phyloP scores from a whole-genome alignment of 169 alveolate genomes.

The Plasmodium relictum region DNA sequence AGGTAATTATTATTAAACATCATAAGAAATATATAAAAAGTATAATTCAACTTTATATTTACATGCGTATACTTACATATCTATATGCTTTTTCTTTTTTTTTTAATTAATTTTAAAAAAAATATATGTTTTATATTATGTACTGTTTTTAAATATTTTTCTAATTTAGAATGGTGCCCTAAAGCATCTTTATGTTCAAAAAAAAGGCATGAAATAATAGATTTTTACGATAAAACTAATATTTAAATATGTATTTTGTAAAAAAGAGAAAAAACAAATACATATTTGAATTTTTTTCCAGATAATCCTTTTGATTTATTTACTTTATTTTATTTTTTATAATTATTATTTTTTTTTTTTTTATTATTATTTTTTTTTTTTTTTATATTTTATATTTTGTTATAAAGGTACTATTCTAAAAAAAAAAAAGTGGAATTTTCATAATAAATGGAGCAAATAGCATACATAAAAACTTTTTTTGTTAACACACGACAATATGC shows the following conservation, averaged over 20 bases:
- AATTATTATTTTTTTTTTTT: too few species aligned
- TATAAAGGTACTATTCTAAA: too few species aligned
- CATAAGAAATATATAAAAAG: background rate
- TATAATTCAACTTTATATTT: background rate
- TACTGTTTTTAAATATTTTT: constrained; percentile 4
- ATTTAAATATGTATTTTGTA: background rate
- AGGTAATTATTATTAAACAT: constrained; percentile 12
- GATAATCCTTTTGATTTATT: too few species aligned
- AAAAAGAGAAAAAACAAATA: too few species aligned
- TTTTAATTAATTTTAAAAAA: background rate
- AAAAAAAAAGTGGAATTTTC: too few species aligned
- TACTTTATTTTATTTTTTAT: too few species aligned
- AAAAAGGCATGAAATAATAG: constrained; percentile 26
- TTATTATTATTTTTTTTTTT: too few species aligned
- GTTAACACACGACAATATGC: too few species aligned
- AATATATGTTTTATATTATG: too few species aligned
- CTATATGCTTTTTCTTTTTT: background rate
- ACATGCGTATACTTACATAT: background rate
- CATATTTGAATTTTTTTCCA: background rate
- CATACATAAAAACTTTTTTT: too few species aligned
- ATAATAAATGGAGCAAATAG: too few species aligned
- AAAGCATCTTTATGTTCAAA: constrained; percentile 49
- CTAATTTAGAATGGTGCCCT: constrained; percentile 65
- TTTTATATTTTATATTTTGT: too few species aligned
- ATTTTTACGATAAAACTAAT: background rate